A percentile compares a stretch with the other conserved stretches of the same genome.
phyloP scores from a whole-genome alignment of 495 filamentous ascomycete genomes.

The Xylaria telfairii region DNA sequence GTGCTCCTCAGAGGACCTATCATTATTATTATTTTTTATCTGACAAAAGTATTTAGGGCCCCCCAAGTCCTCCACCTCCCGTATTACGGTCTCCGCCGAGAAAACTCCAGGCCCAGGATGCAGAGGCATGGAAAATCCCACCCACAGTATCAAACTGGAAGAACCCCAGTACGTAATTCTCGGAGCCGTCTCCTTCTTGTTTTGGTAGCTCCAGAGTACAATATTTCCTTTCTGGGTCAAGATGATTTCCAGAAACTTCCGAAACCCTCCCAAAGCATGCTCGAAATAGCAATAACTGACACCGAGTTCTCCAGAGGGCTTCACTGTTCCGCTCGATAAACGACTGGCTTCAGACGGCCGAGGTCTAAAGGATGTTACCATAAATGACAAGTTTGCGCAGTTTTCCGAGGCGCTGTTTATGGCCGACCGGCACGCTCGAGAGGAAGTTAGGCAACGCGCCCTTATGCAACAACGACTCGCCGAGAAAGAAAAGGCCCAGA shows the following conservation, averaged over 20 bases:
- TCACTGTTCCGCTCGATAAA: constrained; percentile 96
- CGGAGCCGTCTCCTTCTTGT: too few species aligned
- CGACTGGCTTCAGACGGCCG: constrained; percentile 94
- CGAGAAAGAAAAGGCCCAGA: constrained; percentile 92
- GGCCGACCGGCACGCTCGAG: constrained; percentile 91
- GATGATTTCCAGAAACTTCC: too few species aligned
- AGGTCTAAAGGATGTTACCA: constrained; percentile 90
- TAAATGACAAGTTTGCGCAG: constrained; percentile 98
- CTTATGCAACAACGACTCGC: constrained; percentile 96
- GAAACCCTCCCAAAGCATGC: too few species aligned
- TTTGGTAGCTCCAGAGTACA: too few species aligned
- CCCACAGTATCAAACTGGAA: constrained; percentile 98
- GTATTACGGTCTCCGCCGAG: constrained; percentile 95
- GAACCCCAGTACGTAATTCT: constrained; percentile 85
- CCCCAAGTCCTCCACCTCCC: constrained; percentile 89
- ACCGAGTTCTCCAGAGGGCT: too few species aligned
- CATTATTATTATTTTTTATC: background rate
- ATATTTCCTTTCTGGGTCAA: too few species aligned
- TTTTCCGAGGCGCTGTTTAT: constrained; percentile 94
- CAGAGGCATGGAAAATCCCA: constrained; percentile 95
- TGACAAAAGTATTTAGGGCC: constrained; percentile 54
- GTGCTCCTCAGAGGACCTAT: background rate
- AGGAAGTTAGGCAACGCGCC: constrained; percentile 91
- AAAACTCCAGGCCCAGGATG: constrained; percentile 95
- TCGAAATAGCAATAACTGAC: too few species aligned